Percentiles rank a stretch among this genome's conserved stretches.
phyloP scores from a whole-genome alignment of 805 yeast species.

The Candida mattraensis region DNA sequence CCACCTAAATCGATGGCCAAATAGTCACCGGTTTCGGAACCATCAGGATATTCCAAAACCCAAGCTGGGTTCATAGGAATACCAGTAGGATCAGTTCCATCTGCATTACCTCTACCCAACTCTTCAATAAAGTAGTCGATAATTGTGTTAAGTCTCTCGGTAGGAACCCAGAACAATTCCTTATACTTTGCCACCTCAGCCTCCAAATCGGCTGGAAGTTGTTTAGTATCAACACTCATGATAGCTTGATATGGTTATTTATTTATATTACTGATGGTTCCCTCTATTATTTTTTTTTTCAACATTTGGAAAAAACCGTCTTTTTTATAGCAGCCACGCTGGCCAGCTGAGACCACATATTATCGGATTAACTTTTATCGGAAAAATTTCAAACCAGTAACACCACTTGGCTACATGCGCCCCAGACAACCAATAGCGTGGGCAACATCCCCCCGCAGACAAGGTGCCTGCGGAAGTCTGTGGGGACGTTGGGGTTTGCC shows the following conservation, averaged over 20 bases:
- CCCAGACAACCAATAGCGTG: no score
- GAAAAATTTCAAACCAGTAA: no score
- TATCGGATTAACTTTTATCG: background rate
- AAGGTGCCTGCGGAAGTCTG: no score
- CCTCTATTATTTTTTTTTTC: no score
- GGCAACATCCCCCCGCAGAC: no score
- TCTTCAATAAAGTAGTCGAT: constrained; percentile 51
- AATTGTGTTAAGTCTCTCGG: constrained; percentile 42
- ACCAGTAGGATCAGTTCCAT: constrained; percentile 45
- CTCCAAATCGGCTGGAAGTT: constrained; percentile 27
- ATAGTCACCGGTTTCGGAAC: constrained; percentile 57
- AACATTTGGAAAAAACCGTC: background rate
- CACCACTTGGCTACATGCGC: no score
- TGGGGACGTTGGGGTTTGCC: no score
- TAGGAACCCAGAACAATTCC: constrained; percentile 42
- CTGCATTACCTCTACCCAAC: constrained; percentile 52
- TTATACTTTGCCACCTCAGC: constrained; percentile 38
- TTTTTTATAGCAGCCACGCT: no score
- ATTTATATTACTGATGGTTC: no score
- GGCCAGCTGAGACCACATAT: no score
- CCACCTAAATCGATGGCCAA: constrained; percentile 64
- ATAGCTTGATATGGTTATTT: no score
- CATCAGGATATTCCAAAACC: constrained; percentile 61
- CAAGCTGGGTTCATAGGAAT: constrained; percentile 63
- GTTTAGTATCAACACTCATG: constrained; percentile 9